Conservation (phyloP, 345 rosid species). For the Lenwebbia sp. region DNA sequence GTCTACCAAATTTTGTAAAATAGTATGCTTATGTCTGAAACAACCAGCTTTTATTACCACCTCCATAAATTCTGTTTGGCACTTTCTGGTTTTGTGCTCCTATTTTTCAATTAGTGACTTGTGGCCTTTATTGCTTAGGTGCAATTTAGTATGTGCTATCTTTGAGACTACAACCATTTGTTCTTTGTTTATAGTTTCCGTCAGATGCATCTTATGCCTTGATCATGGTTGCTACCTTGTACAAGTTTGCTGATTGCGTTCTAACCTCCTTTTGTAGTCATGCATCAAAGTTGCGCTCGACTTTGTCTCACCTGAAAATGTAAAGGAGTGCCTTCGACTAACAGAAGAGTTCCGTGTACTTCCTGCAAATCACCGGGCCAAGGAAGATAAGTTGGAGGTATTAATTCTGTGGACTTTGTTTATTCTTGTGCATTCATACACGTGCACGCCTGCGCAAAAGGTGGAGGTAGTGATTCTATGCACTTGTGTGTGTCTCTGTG, state of each 20-base stretch:
- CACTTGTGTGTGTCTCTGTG: background rate
- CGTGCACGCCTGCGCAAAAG: background rate
- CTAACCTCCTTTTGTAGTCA: slow-evolving; percentile 4
- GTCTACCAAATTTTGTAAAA: background rate
- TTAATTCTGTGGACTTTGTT: background rate
- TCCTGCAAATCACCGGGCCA: slow-evolving; percentile 15
- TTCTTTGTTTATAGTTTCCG: background rate
- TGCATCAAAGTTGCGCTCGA: slow-evolving; percentile 26
- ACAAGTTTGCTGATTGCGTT: background rate
- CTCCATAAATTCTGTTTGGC: background rate
- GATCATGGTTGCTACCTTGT: background rate
- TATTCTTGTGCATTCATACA: background rate
- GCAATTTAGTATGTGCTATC: background rate
- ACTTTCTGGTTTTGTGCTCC: background rate
- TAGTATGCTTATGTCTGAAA: background rate
- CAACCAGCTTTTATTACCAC: background rate
- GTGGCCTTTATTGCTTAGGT: background rate
- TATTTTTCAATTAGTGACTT: background rate
- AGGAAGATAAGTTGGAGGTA: slow-evolving; percentile 26
- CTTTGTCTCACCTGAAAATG: slow-evolving; percentile 26
- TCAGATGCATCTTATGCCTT: background rate
- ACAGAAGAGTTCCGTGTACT: slow-evolving; percentile 20
- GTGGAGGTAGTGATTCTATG: background rate
- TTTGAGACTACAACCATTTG: background rate
- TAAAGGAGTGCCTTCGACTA: slow-evolving; percentile 16